Percentiles rank a stretch among this genome's conserved stretches.
Conservation (phyloP, 805 yeast species). For the Cyberlindnera petersonii region DNA sequence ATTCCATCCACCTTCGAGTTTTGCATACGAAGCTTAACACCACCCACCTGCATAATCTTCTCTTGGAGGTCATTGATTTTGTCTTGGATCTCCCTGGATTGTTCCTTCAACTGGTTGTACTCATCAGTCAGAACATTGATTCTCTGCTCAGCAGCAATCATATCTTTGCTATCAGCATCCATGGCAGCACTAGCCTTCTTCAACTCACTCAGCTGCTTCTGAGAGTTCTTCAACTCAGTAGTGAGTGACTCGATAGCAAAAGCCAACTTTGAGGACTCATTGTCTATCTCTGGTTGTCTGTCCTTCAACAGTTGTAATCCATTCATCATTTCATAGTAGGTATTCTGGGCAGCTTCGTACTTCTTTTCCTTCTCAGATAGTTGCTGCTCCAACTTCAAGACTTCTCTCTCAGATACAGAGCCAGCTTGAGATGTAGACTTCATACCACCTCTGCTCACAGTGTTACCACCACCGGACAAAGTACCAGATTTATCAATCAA, state of each 20-base stretch:
- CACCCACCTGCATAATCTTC: conserved; percentile 87
- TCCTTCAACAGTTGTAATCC: conserved; percentile 57
- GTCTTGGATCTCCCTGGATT: conserved; percentile 51
- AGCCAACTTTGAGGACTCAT: conserved; percentile 50
- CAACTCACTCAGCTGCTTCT: conserved; percentile 40
- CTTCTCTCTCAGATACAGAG: conserved; percentile 53
- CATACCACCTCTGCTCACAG: conserved; percentile 74
- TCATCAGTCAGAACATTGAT: conserved; percentile 37
- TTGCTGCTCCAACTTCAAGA: conserved; percentile 49
- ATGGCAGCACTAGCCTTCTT: conserved; percentile 21
- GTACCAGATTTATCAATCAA: conserved; percentile 92
- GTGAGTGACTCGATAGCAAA: conserved; percentile 63
- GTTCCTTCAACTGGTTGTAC: conserved; percentile 42
- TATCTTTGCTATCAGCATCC: conserved; percentile 32
- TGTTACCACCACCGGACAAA: conserved; percentile 92
- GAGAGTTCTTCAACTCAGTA: conserved; percentile 47
- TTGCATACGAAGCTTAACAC: conserved; percentile 75
- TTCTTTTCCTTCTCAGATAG: conserved; percentile 49
- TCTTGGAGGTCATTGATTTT: conserved; percentile 63
- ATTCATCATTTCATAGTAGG: conserved; percentile 54
- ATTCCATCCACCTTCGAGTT: conserved; percentile 78
- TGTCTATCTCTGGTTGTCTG: conserved; percentile 66
- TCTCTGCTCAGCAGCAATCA: conserved; percentile 34
- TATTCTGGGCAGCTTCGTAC: conserved; percentile 45
- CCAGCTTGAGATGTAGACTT: conserved; percentile 37